Base-by-base conservation (phyloP, 2,329 filamentous ascomycete genomes). In the Pseudogymnoascus pannorum region DNA sequence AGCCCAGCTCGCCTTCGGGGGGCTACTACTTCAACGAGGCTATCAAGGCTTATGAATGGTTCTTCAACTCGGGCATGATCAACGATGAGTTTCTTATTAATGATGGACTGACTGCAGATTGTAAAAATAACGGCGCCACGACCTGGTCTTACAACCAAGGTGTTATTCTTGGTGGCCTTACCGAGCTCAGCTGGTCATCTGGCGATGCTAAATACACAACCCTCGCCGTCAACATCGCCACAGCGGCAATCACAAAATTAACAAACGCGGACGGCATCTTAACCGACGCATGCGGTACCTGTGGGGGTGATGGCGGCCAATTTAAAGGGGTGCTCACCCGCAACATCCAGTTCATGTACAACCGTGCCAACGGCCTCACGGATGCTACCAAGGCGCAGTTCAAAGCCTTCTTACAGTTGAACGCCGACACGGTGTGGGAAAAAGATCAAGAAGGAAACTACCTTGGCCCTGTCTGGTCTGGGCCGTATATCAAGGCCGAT, bases 291-390 rank as follows among this genome's bases (percentile, higher is more conserved):
- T 85, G 83, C 65, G 83, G 86, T 66, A 76, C 79, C 1, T 71
- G 69, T 35, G 57, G 64, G 9, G 71, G 68, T 16, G 81, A 86
- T 63, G 80, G 77, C 1, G 78, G 82, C 33, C 84, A 88, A 68
- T 91, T 91, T 79, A 91, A 91, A 72, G 88, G 88, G 3, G 77
- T 90, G 35, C 89, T 90, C 65, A 78, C 83, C 14, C 79, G 86
- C 18, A 88, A 88, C 68, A 74, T 91, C 18, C 77, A 79, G 33
- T 79, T 81, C 60, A 72, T 91, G 33, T 76, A 87, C 20, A 68
- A 73, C 6, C 60, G 70, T 8, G 67, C 64, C 1, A 65, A 26
- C 5, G 48, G 64, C 2, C 20, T 71, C 12, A 61, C 64, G 1
- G 80, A 73, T 2, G 78, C 78, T 1, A 81, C 81, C 0, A 74